Base-by-base conservation (phyloP, 805 yeast species). In the Candida ovalis region DNA sequence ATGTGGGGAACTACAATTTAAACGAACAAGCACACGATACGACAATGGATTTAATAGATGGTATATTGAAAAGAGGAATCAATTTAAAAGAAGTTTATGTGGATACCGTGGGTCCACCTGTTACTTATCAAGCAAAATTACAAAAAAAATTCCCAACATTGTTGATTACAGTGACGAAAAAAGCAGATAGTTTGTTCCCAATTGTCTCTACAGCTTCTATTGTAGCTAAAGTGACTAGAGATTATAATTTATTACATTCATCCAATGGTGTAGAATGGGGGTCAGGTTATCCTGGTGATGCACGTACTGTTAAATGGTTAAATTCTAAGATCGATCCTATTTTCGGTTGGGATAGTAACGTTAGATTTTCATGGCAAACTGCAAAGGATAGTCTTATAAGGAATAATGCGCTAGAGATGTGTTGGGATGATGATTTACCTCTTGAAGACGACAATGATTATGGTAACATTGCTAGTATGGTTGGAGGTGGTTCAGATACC, bases 91-190 rank as follows among this genome's bases (percentile, higher is more conserved):
- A 88, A 61, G 78, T 91, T 0, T 94, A 77, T 64, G 91, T 94
- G 4, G 99, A 94, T 64, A 94, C 99, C 0, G 99, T 94, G 38
- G 99, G 99, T 0, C 97, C 98, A 1, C 98, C 99, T 13, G 78
- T 68, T 1, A 72, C 84, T 32, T 94, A 94, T 64, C 95, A 87
- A 60, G 78, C 75, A 35, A 94, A 92, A 65, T 71, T 94, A 43
- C 76, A 80, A 48, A 66, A 65, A 24, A 67, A 77, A 47, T 94
- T 94, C 60, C 97, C 97, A 0, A 66, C 62, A 0, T 68, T 87
- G 21, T 77, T 76, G 50, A 77, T 94, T 25, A 85, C 89, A 0
- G 99, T 94, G 6, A 80, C 96, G 8, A 94, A 94, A 62, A 94
- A 94, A 62, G 99, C 99, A 0, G 99, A 94, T 70, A 82, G 97